Evolutionary conservation across 148 eudicot species (phyloP).

Genomic region (Spergularia marina): DNA sequence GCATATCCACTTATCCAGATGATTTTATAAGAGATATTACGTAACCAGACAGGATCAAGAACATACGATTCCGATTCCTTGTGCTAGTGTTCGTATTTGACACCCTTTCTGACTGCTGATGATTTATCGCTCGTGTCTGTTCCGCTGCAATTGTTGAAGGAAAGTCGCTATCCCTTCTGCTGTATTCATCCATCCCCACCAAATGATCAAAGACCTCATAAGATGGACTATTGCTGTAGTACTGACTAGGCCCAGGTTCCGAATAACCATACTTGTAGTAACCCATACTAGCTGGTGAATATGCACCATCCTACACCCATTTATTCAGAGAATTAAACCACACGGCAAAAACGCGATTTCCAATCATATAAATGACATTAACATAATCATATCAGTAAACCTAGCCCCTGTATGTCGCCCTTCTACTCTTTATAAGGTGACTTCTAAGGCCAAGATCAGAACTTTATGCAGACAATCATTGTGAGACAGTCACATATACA

Average conservation of each 20-base stretch:
- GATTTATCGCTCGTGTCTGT: constrained; percentile 38
- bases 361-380: neutral
- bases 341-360: neutral
- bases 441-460: neutral
- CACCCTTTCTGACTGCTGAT: constrained; percentile 44
- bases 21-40: neutral
- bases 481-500: neutral
- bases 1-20: neutral
- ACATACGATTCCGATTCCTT: constrained; percentile 65
- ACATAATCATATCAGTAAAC: neutral
- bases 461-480: neutral
- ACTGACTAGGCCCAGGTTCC: constrained; percentile 66
- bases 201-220: constrained; percentile 45
- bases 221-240: constrained; percentile 52
- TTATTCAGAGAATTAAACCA: neutral
- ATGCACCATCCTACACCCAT: constrained; percentile 59
- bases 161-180: constrained; percentile 43
- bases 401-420: neutral
- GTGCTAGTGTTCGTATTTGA: constrained; percentile 36
- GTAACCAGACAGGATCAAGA: constrained; percentile 2
- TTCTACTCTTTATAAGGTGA: neutral
- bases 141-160: constrained; percentile 42
- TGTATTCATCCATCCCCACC: constrained; percentile 43
- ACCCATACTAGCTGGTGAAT: constrained; percentile 55
- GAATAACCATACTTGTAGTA: constrained; percentile 78